Evolutionary conservation across 1,284 basidiomycete genomes (phyloP).

Genomic region (Ganoderma resinaceum): DNA sequence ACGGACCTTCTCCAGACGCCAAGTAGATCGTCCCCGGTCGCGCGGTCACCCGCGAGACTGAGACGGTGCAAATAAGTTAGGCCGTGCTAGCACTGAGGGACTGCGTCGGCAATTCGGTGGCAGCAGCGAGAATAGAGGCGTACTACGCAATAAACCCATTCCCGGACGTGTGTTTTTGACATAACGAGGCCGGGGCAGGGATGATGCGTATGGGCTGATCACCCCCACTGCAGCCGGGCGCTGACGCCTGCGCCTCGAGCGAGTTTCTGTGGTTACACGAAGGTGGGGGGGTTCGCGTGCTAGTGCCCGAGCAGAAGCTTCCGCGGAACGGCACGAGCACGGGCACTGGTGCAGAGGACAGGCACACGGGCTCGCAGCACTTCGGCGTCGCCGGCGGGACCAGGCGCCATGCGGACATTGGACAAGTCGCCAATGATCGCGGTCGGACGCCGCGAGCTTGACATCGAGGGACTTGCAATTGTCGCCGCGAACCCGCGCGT

Average conservation of each 20-base stretch:
- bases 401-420: slow-evolving; percentile 8
- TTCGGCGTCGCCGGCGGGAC: slow-evolving; percentile 18
- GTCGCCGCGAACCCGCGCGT: background rate
- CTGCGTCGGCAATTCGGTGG: slow-evolving; percentile 22
- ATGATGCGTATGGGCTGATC: slow-evolving; percentile 26
- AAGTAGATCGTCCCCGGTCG: background rate
- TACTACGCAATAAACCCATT: slow-evolving; percentile 23
- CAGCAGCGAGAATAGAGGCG: slow-evolving; percentile 7
- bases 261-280: slow-evolving; percentile 34
- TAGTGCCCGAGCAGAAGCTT: slow-evolving; percentile 24
- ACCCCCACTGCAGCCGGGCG: background rate
- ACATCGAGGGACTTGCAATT: background rate
- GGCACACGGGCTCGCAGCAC: slow-evolving; percentile 18
- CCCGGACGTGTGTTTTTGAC: slow-evolving; percentile 15
- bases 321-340: slow-evolving; percentile 14
- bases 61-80: background rate
- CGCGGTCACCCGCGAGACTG: background rate
- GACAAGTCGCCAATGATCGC: slow-evolving; percentile 15
- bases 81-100: slow-evolving; percentile 13
- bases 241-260: slow-evolving; percentile 15
- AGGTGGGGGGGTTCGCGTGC: slow-evolving; percentile 7
- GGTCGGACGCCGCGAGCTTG: background rate
- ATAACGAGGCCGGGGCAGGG: background rate
- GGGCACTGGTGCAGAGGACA: slow-evolving; percentile 1
- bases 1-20: background rate